A percentile compares a stretch with the other conserved stretches of the same genome.
Conservation (phyloP, 768 basidiomycete species). For the Suillus sp. region DNA sequence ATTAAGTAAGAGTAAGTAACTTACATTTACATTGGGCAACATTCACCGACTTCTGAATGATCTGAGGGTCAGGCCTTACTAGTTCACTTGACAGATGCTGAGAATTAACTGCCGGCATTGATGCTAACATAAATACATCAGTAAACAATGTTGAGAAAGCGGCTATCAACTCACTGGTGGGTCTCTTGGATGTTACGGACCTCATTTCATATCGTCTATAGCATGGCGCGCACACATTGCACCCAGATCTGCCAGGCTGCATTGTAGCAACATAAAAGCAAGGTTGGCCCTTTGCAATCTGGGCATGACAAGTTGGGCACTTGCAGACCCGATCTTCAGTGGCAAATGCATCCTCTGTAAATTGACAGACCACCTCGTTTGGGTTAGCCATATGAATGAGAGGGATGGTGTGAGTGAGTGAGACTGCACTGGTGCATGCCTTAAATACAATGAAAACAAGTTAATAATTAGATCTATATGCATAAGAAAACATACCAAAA, state of each 20-base stretch:
- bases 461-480: too few relatives aligned
- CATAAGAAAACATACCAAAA: too few relatives aligned
- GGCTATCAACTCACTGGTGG: neutral
- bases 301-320: neutral
- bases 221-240: conserved; percentile 5
- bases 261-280: conserved; percentile 11
- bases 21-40: too few relatives aligned
- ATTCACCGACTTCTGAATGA: conserved; percentile 3
- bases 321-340: conserved; percentile 8
- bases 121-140: too few relatives aligned
- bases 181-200: neutral
- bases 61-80: neutral
- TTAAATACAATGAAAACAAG: too few relatives aligned
- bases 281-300: conserved; percentile 9
- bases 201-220: conserved; percentile 6
- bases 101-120: too few relatives aligned
- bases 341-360: neutral
- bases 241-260: neutral
- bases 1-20: too few relatives aligned
- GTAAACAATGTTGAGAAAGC: too few relatives aligned
- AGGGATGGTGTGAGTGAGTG: too few relatives aligned
- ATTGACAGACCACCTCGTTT: neutral
- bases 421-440: neutral
- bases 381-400: neutral
- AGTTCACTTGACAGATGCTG: too few relatives aligned